phyloP scores from a whole-genome alignment of 148 eudicot species.

The Camellia sinensis region DNA sequence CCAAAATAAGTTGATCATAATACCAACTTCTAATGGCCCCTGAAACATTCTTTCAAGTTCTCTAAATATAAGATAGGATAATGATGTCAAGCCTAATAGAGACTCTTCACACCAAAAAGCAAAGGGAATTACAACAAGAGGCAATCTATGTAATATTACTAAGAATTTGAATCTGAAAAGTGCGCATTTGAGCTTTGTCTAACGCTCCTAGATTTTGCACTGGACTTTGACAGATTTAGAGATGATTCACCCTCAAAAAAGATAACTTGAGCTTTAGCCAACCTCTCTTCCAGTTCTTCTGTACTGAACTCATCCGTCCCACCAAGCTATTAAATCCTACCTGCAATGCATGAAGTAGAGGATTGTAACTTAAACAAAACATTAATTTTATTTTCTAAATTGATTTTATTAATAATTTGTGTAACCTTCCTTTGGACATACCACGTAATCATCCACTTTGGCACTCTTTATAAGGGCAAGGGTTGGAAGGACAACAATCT shows the following conservation, averaged over 20 bases:
- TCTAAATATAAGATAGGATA: neutral
- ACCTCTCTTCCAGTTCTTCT: slow-evolving; percentile 89
- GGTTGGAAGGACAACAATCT: slow-evolving; percentile 86
- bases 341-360: slow-evolving; percentile 29
- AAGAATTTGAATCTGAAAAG: slow-evolving; percentile 65
- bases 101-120: neutral
- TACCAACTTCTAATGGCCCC: neutral
- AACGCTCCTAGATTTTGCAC: slow-evolving; percentile 59
- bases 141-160: slow-evolving; percentile 20
- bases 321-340: slow-evolving; percentile 96
- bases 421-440: slow-evolving; percentile 27
- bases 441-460: slow-evolving; percentile 95
- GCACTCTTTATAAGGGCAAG: slow-evolving; percentile 86
- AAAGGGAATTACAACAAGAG: slow-evolving; percentile 1
- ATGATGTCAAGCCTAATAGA: neutral
- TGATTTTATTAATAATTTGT: neutral
- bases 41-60: neutral
- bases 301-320: slow-evolving; percentile 83
- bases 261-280: slow-evolving; percentile 76
- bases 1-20: neutral
- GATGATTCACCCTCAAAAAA: slow-evolving; percentile 85
- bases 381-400: neutral
- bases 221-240: slow-evolving; percentile 41
- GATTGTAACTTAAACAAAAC: neutral
- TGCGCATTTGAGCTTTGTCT: slow-evolving; percentile 62